Base-by-base conservation (phyloP, 139 green algal genomes). In the Edaphochlamys debaryana region DNA sequence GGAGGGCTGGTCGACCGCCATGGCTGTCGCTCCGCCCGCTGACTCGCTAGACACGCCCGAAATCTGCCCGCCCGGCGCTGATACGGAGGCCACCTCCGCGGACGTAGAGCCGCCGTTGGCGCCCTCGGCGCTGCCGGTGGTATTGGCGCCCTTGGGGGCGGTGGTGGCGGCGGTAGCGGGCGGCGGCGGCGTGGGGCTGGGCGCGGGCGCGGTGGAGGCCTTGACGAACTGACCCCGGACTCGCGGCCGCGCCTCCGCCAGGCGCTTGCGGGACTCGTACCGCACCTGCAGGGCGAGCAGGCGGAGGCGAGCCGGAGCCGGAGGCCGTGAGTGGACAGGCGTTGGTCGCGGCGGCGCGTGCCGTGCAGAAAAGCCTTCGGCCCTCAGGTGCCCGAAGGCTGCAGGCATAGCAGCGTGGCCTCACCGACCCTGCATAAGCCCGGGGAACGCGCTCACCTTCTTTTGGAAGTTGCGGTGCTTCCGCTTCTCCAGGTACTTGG, bases 141-240 rank as follows among this genome's bases (percentile, higher is more conserved):
- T 25, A 13, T 22, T 8, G 4, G 11, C 36, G 30, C 5, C 34
- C 71, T 63, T 37, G 27, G 4, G 11, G 15, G 56, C 62, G n/a
- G 60, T 17, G 22, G 27, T n/a, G 29, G 13, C 30, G 60, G 29
- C 58, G 20, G 20, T 36, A 27, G 19, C 41, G 42, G 69, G 29
- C 6, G 0, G 29, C 50, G 36, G 66, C 50, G 0, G 48, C 29
- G 34, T 27, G 37, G 0, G 34, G 0, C 60, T 25, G 40, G 32
- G n/a, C 38, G 8, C 11, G 29, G 69, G 29, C 25, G 19, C 2
- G 40, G 69, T 25, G 54, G 32, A 41, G 13, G 83, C 76, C 69
- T 93, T 94, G 0, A 95, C 92, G 87, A 95, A 95, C 78, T 94
- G 91, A 6, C 92, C 92, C 0, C 85, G 71, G 20, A 95, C 86